Evolutionary conservation across 371 early-diverging fungal species (phyloP), one percentile per base, ranked within the genome.

Genomic region (Entomophthora muscae): DNA sequence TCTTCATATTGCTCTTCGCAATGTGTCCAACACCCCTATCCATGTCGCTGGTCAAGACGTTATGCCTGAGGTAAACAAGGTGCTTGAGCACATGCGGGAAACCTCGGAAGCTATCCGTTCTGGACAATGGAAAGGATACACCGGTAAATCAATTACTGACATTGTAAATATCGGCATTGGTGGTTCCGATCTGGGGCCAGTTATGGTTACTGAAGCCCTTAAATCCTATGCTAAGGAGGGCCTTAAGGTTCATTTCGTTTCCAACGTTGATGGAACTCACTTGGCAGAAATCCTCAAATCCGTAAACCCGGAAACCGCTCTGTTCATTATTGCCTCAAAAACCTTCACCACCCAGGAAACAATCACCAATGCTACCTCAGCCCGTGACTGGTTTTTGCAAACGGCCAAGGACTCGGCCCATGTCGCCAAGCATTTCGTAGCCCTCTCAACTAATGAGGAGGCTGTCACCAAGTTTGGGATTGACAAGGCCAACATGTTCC

Each of bases 261-360:
- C 93, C 69, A 98, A 99, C 77, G 89, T 99, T 71, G 98, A 99
- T 73, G 95, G 98, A 65, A 94, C 97, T 59, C 95, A 98, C 64
- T 77, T 95, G 58, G 90, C 91, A 55, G 92, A 94, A 75, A 86
- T 85, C 1, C 79, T 96, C 72, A 90, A 90, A 76, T 68, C 73
- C 32, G 79, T 93, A 63, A 74, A 91, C 71, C 89, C 95, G 21
- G 96, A 95, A 68, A 89, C 91, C 28, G 84, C 95, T 5, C 72
- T 99, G 63, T 98, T 98, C 76, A 95, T 99, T 64, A 83, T 99
- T 62, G 98, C 98, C 32, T 87, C 88, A 68, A 99, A 99, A 85
- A 98, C 98, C 22, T 99, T 98, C 68, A 99, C 99, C 24, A 99
- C 99, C 53, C 90, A 90, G 73, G 99, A 98, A 77, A 99, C 99